A percentile compares a stretch with the other conserved stretches of the same genome.
Evolutionary conservation across 1,284 basidiomycete genomes (phyloP).

Genomic region (Apiotrichum akiyoshidainum): DNA sequence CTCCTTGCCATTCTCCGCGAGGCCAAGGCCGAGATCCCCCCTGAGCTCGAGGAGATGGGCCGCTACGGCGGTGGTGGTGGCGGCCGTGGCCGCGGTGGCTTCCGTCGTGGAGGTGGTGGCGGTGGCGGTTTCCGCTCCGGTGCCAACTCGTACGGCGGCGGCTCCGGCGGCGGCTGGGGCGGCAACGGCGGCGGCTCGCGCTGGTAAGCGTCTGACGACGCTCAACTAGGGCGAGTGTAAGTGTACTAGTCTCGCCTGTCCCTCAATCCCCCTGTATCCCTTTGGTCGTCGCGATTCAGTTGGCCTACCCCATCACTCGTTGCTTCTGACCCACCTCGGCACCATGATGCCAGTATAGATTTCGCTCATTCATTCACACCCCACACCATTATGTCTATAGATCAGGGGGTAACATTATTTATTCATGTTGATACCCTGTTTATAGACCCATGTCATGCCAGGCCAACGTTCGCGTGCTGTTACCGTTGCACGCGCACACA

Average conservation of each 20-base stretch:
- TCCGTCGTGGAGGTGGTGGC: constrained; percentile 55
- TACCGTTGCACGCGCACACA: not conserved
- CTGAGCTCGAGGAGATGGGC: constrained; percentile 89
- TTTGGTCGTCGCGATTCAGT: constrained; percentile 2
- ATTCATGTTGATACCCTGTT: constrained; percentile 6
- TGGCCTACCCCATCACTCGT: constrained; percentile 9
- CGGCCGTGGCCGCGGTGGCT: constrained; percentile 47
- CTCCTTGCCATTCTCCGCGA: constrained; percentile 83
- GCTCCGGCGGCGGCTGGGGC: constrained; percentile 34
- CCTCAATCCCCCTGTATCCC: constrained; percentile 4
- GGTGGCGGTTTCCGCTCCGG: constrained; percentile 43
- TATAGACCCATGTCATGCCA: constrained; percentile 9
- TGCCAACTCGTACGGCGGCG: constrained; percentile 24
- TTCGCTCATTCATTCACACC: constrained; percentile 13
- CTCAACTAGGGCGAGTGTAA: constrained; percentile 11
- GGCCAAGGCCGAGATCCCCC: constrained; percentile 81
- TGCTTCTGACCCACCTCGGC: constrained; percentile 12
- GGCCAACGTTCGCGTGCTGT: constrained; percentile 10
- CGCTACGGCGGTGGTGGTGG: constrained; percentile 68
- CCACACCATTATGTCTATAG: constrained; percentile 17
- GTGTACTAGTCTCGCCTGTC: not conserved
- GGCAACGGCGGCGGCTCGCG: constrained; percentile 32
- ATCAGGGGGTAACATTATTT: constrained; percentile 1
- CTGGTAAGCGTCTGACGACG: not conserved
- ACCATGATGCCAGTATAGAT: constrained; percentile 6